A percentile compares a stretch with the other conserved stretches of the same genome.
phyloP scores from a whole-genome alignment of 495 filamentous ascomycete genomes.

The Trichocladium uniseriatum region DNA sequence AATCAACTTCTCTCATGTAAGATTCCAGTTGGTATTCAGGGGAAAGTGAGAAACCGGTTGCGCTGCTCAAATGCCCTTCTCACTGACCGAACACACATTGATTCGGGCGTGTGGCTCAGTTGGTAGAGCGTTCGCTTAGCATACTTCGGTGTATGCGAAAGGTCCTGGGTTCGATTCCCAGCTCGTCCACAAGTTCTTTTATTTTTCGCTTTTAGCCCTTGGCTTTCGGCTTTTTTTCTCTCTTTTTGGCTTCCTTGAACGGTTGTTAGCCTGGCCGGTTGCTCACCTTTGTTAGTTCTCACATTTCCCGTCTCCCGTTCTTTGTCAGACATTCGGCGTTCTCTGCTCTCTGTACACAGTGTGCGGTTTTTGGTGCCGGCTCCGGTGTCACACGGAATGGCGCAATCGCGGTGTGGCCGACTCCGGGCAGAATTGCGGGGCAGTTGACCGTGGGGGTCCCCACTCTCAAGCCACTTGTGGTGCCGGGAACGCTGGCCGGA shows the following conservation, averaged over 20 bases:
- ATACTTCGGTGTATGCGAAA: conserved; percentile 11
- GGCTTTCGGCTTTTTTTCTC: not conserved
- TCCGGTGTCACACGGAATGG: not conserved
- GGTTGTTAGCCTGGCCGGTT: too few species aligned
- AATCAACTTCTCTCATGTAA: too few species aligned
- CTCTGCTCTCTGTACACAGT: too few species aligned
- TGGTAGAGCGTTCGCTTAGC: conserved; percentile 22
- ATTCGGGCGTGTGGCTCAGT: conserved; percentile 18
- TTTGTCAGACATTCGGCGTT: not conserved
- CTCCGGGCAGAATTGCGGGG: not conserved
- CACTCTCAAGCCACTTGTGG: not conserved
- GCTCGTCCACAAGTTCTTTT: conserved; percentile 12
- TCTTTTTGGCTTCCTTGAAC: too few species aligned
- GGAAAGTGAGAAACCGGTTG: too few species aligned
- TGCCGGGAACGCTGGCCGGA: not conserved
- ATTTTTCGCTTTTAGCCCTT: not conserved
- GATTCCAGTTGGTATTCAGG: not conserved
- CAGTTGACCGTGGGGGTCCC: not conserved
- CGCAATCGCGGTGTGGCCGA: conserved; percentile 9
- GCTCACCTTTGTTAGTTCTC: too few species aligned
- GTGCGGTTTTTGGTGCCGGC: too few species aligned
- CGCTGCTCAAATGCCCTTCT: not conserved
- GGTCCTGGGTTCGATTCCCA: conserved; percentile 21
- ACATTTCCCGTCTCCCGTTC: not conserved
- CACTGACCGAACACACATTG: not conserved